Conservation (phyloP, 768 basidiomycete species). For the Trametes coccinea region DNA sequence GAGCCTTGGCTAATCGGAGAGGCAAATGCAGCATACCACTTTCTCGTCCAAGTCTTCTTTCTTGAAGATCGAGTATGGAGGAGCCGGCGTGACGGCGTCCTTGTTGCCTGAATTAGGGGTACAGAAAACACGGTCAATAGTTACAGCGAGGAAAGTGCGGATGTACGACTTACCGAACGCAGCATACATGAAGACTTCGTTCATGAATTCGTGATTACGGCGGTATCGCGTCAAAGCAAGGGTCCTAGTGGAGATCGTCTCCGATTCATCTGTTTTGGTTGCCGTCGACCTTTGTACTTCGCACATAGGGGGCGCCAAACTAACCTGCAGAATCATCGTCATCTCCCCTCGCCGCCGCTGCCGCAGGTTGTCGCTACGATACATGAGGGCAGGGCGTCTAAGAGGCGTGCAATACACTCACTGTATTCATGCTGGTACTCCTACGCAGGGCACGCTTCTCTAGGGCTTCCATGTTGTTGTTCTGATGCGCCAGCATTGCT, state of each 20-base stretch:
- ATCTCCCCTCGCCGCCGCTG: constrained; percentile 35
- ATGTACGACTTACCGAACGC: constrained; percentile 50
- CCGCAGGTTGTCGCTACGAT: constrained; percentile 33
- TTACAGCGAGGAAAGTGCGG: neutral
- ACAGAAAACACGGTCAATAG: neutral
- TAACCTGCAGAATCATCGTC: constrained; percentile 70
- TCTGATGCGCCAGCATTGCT: constrained; percentile 74
- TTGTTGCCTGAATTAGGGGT: constrained; percentile 42
- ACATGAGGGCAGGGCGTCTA: neutral
- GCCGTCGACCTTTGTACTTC: neutral
- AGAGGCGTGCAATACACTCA: constrained; percentile 27
- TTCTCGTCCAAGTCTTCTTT: constrained; percentile 57
- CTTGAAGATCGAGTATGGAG: constrained; percentile 63
- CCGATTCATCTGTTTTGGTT: constrained; percentile 34
- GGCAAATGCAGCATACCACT: constrained; percentile 40
- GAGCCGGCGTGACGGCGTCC: constrained; percentile 36
- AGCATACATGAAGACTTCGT: constrained; percentile 74
- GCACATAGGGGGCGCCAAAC: constrained; percentile 3
- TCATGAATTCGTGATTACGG: constrained; percentile 85
- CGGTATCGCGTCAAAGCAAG: constrained; percentile 71
- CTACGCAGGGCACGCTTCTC: constrained; percentile 54
- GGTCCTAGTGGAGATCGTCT: constrained; percentile 70
- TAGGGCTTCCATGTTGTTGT: constrained; percentile 66
- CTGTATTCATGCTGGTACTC: constrained; percentile 42
- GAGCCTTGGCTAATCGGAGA: too few species aligned